These are phyloP conservation scores for Parasarocladium wereldwijsianum DNA, from an alignment of 2,329 filamentous ascomycete genomes.

Conservation along the genomic window DNA sequence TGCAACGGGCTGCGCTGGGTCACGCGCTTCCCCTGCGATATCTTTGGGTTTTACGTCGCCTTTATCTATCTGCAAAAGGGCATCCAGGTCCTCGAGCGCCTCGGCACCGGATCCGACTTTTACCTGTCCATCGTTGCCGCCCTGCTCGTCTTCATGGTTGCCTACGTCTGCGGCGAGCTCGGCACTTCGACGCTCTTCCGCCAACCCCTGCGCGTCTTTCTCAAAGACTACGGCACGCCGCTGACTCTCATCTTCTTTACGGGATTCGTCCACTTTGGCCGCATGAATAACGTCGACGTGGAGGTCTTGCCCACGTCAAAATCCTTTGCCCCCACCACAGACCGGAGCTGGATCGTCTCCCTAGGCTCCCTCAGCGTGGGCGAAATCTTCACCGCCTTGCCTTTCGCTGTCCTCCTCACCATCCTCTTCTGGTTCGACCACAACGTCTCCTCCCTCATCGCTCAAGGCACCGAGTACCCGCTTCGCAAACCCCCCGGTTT, in stretches of 20 bases:
- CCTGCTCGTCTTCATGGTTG: slow-evolving; percentile 62
- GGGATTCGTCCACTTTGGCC: slow-evolving; percentile 74
- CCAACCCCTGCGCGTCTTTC: slow-evolving; percentile 62
- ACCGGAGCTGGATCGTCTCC: slow-evolving; percentile 61
- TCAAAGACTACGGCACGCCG: slow-evolving; percentile 82
- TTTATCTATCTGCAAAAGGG: slow-evolving; percentile 88
- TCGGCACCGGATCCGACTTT: slow-evolving; percentile 52
- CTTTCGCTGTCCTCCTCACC: slow-evolving; percentile 70
- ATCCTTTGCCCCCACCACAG: slow-evolving; percentile 62
- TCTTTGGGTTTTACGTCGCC: slow-evolving; percentile 87
- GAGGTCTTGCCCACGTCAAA: slow-evolving; percentile 60
- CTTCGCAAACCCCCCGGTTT: slow-evolving; percentile 70
- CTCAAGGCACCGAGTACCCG: slow-evolving; percentile 71
- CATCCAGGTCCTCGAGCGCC: slow-evolving; percentile 66
- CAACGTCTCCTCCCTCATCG: slow-evolving; percentile 72
- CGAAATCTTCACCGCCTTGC: slow-evolving; percentile 73
- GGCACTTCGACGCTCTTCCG: slow-evolving; percentile 60
- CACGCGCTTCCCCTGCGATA: slow-evolving; percentile 83
- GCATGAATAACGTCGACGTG: slow-evolving; percentile 58
- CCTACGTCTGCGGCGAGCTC: slow-evolving; percentile 58
- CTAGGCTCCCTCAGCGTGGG: slow-evolving; percentile 65
- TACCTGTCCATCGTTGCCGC: slow-evolving; percentile 69
- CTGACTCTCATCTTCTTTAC: slow-evolving; percentile 78
- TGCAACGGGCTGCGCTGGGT: slow-evolving; percentile 85
- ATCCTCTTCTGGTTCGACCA: slow-evolving; percentile 85